Evolutionary conservation across 2,329 filamentous ascomycete genomes (phyloP).

Genomic region (Raffaelea arxii): DNA sequence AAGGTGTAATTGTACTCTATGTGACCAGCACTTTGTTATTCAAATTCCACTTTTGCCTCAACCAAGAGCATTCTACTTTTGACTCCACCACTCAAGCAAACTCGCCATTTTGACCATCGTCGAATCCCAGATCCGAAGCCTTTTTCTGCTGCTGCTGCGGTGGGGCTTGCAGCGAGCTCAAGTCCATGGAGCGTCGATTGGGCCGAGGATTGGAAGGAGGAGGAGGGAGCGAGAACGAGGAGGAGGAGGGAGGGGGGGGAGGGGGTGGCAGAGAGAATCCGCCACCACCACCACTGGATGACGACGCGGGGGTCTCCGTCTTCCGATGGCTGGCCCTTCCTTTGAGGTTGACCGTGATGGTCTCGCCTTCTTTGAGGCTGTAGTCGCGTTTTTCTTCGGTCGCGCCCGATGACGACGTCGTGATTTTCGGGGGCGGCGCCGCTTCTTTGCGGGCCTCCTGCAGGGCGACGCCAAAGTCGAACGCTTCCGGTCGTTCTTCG

Average conservation of each 20-base stretch:
- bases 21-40: too few relatives aligned
- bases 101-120: conserved; percentile 82
- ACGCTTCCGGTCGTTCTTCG: conserved; percentile 76
- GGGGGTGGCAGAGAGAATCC: conserved; percentile 70
- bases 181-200: conserved; percentile 10
- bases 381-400: conserved; percentile 58
- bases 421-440: conserved; percentile 41
- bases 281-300: conserved; percentile 22
- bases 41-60: too few relatives aligned
- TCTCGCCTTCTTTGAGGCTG: conserved; percentile 82
- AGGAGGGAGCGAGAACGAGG: conserved; percentile 38
- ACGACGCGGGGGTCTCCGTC: conserved; percentile 18
- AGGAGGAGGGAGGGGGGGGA: conserved; percentile 32
- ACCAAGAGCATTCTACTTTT: too few relatives aligned
- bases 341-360: conserved; percentile 70
- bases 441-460: conserved; percentile 68
- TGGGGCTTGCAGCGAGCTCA: conserved; percentile 23
- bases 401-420: conserved; percentile 9
- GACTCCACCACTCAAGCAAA: conserved; percentile 46
- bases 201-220: conserved; percentile 44
- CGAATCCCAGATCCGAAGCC: conserved; percentile 61
- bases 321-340: conserved; percentile 43
- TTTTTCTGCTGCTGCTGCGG: conserved; percentile 38
- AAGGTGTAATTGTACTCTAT: too few relatives aligned
- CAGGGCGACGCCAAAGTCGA: conserved; percentile 73